Evolutionary conservation across 345 rosid genomes (phyloP).

Genomic region (Microthlaspi erraticum): DNA sequence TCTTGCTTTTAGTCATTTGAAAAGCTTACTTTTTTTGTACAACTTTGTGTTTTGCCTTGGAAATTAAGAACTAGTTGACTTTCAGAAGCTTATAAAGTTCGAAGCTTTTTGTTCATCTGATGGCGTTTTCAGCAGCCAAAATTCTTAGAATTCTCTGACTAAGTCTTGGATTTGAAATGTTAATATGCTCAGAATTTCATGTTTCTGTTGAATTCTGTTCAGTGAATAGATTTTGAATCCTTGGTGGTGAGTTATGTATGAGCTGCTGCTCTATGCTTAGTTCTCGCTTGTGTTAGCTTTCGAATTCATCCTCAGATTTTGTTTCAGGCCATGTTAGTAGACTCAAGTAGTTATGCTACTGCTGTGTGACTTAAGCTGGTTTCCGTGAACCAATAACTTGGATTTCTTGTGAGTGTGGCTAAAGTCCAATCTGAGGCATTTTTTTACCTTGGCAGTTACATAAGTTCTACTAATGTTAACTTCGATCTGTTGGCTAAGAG

Average conservation of each 20-base stretch:
- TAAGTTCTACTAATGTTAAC: slow-evolving; percentile 3
- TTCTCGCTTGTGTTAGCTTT: slow-evolving; percentile 18
- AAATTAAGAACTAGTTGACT: slow-evolving; percentile 38
- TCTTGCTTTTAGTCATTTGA: slow-evolving; percentile 31
- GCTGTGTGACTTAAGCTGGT: slow-evolving; percentile 14
- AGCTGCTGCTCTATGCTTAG: slow-evolving; percentile 18
- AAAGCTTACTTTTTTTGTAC: slow-evolving; percentile 30
- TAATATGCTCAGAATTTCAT: neutral
- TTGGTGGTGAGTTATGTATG: slow-evolving; percentile 2
- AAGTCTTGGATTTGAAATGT: slow-evolving; percentile 13
- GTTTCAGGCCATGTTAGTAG: slow-evolving; percentile 21
- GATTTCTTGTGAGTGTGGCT: neutral
- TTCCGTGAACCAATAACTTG: neutral
- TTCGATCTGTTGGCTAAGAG: slow-evolving; percentile 27
- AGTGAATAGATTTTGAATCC: slow-evolving; percentile 2
- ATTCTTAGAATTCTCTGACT: neutral
- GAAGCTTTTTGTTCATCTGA: slow-evolving; percentile 24
- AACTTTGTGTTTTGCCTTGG: slow-evolving; percentile 24
- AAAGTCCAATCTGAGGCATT: neutral
- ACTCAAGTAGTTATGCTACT: slow-evolving; percentile 23
- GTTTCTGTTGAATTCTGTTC: slow-evolving; percentile 2
- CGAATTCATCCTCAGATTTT: neutral
- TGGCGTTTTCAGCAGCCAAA: slow-evolving; percentile 21
- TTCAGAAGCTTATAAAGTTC: slow-evolving; percentile 25
- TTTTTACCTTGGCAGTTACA: neutral